phyloP scores from a whole-genome alignment of 2,329 filamentous ascomycete genomes.

The Aspergillus sp. region DNA sequence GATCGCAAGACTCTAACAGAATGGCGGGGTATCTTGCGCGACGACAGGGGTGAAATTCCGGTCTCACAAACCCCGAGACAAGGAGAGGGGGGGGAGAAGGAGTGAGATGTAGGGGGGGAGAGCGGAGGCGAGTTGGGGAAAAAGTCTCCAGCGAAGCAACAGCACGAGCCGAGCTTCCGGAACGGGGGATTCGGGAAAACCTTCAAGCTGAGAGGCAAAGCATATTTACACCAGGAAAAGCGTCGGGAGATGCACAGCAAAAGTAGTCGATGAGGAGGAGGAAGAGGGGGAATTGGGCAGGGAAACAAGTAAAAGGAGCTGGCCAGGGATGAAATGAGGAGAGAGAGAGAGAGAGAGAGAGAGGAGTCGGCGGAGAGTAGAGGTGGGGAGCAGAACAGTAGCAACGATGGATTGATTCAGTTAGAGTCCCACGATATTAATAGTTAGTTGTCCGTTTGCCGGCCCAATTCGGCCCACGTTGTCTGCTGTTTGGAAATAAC shows the following conservation, averaged over 20 bases:
- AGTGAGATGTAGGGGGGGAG: conserved; percentile 4
- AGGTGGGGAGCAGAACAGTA: conserved; percentile 5
- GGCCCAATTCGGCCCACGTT: neutral
- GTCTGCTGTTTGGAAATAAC: neutral
- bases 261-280: neutral
- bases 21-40: neutral
- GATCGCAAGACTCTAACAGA: conserved; percentile 15
- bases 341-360: neutral
- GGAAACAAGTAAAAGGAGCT: neutral
- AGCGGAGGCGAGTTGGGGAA: neutral
- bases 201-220: conserved; percentile 14
- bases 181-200: conserved; percentile 10
- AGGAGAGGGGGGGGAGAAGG: conserved; percentile 18
- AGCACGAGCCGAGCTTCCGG: conserved; percentile 20
- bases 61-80: neutral
- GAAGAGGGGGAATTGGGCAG: too few species aligned
- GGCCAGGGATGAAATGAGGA: conserved; percentile 1
- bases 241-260: conserved; percentile 5
- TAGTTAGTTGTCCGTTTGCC: neutral
- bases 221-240: conserved; percentile 20
- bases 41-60: neutral
- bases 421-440: neutral
- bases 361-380: conserved; percentile 6
- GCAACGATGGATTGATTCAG: neutral
- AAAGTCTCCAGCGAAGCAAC: conserved; percentile 10